phyloP scores from a whole-genome alignment of 2,329 filamentous ascomycete species.

The Penicillium sp. region DNA sequence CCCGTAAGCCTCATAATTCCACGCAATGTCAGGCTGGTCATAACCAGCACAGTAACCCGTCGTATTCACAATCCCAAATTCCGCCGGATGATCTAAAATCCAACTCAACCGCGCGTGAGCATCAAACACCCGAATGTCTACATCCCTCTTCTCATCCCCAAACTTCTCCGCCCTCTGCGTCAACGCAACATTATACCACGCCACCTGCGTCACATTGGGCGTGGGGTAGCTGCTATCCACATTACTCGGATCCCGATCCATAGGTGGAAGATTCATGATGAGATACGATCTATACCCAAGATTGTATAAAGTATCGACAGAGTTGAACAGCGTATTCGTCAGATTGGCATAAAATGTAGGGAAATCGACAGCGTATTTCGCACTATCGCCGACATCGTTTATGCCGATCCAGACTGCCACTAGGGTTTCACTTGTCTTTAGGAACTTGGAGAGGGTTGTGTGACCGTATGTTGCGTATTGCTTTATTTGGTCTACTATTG shows the following conservation, averaged over 20 bases:
- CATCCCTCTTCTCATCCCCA: slow-evolving; percentile 28
- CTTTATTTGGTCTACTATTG: slow-evolving; percentile 52
- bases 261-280: slow-evolving; percentile 54
- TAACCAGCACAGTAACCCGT: slow-evolving; percentile 49
- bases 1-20: slow-evolving; percentile 47
- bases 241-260: slow-evolving; percentile 48
- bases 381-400: slow-evolving; percentile 57
- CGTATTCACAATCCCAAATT: slow-evolving; percentile 48
- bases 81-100: slow-evolving; percentile 44
- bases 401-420: slow-evolving; percentile 58
- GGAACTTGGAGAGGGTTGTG: slow-evolving; percentile 36
- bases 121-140: slow-evolving; percentile 47
- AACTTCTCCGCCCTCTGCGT: slow-evolving; percentile 37
- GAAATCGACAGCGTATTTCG: slow-evolving; percentile 47
- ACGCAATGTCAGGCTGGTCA: slow-evolving; percentile 48
- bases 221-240: slow-evolving; percentile 32
- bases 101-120: slow-evolving; percentile 44
- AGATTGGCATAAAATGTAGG: slow-evolving; percentile 47
- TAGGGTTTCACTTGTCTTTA: slow-evolving; percentile 41
- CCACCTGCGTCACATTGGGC: slow-evolving; percentile 50
- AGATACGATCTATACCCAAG: slow-evolving; percentile 50
- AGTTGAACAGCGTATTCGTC: slow-evolving; percentile 43
- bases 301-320: slow-evolving; percentile 42
- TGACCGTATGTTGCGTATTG: slow-evolving; percentile 51
- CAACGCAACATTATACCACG: slow-evolving; percentile 47